Conservation (phyloP, 495 filamentous ascomycete genomes). For the Aspergillus homomorphus region DNA sequence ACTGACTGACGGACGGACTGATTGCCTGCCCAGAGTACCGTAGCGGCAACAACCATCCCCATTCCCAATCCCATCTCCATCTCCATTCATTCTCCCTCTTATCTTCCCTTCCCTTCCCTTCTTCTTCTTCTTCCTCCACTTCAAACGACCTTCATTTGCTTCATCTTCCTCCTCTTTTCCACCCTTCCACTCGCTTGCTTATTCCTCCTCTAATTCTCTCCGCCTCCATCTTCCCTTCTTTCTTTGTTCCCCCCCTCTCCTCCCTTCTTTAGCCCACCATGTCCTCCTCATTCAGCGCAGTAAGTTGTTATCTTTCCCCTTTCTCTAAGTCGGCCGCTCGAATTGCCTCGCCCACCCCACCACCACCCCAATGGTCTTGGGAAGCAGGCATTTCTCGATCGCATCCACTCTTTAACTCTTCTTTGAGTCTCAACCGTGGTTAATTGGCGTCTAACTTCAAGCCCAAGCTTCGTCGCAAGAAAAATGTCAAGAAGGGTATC, state of each 20-base stretch:
- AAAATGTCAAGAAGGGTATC: conserved; percentile 99
- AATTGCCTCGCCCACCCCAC: conserved; percentile 19
- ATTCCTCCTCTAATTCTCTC: conserved; percentile 16
- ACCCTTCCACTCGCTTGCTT: conserved; percentile 11
- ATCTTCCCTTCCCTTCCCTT: conserved; percentile 11
- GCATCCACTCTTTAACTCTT: conserved; percentile 3
- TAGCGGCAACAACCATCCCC: conserved; percentile 10
- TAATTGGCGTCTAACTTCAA: conserved; percentile 40
- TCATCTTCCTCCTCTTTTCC: conserved; percentile 11
- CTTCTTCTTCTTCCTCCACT: conserved; percentile 16
- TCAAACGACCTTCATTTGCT: neutral
- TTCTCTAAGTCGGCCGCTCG: conserved; percentile 35
- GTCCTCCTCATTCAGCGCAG: conserved; percentile 61
- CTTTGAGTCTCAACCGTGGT: conserved; percentile 31
- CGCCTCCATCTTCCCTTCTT: conserved; percentile 15
- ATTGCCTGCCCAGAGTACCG: too few relatives aligned
- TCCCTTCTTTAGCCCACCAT: conserved; percentile 44
- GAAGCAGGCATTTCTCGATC: neutral
- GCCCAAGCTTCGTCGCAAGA: conserved; percentile 98
- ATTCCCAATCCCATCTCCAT: conserved; percentile 15
- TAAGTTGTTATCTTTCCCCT: conserved; percentile 45
- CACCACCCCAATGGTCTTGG: neutral
- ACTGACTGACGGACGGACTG: too few relatives aligned
- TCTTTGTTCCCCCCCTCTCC: conserved; percentile 17
- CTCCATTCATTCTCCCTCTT: conserved; percentile 21